Evolutionary conservation across 2,329 filamentous ascomycete species (phyloP).

Genomic region (Neopestalotiopsis sp.): DNA sequence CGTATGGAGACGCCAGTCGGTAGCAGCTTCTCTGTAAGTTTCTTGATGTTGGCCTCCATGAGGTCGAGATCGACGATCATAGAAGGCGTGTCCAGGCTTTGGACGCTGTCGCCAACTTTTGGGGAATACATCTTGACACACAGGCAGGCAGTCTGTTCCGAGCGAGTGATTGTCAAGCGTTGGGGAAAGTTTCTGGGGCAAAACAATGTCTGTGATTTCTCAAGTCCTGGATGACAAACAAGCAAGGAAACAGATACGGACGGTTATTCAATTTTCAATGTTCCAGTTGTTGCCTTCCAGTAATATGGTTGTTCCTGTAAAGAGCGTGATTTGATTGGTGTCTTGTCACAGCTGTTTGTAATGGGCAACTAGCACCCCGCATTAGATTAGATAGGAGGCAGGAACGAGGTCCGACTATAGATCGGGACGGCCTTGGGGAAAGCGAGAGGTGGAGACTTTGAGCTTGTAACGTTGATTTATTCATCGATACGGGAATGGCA

Average conservation of each 20-base stretch:
- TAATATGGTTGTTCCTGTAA: background rate
- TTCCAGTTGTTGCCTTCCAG: background rate
- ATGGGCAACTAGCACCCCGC: background rate
- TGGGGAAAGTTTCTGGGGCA: background rate
- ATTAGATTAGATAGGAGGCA: background rate
- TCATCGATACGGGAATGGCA: background rate
- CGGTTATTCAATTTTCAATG: background rate
- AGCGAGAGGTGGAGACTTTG: background rate
- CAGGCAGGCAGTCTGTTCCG: background rate
- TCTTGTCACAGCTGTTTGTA: background rate
- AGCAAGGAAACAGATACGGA: background rate
- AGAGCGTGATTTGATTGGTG: background rate
- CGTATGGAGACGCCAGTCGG: slow-evolving; percentile 52
- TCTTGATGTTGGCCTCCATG: slow-evolving; percentile 57
- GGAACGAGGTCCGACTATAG: slow-evolving; percentile 1
- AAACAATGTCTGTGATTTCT: background rate
- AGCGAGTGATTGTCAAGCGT: background rate
- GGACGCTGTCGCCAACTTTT: slow-evolving; percentile 47
- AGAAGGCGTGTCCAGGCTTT: slow-evolving; percentile 57
- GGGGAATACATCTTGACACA: slow-evolving; percentile 43
- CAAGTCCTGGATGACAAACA: background rate
- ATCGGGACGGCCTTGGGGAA: background rate
- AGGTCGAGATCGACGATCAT: slow-evolving; percentile 60
- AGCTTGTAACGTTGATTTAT: background rate
- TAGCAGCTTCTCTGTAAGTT: slow-evolving; percentile 49